Evolutionary conservation across 331 rosid species (phyloP), one percentile per base, ranked within the genome.

Genomic region (Rosa hybrid): DNA sequence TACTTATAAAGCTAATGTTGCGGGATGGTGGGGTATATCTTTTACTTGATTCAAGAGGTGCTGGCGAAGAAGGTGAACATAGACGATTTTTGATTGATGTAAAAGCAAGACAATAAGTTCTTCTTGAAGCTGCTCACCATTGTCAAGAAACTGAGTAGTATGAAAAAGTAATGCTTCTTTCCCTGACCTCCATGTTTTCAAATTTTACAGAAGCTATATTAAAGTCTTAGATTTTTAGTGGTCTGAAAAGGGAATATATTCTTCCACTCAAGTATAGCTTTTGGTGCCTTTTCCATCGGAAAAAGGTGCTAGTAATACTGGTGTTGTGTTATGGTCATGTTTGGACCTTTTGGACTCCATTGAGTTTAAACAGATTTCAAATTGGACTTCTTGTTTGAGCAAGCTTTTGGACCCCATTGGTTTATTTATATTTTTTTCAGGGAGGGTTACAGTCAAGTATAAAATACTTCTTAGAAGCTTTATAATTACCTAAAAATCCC

Each of bases 31-130:
- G 99, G 69, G 86, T 90, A 77, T 89, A 90, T 84, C 94, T 95
- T 68, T 82, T 95, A 80, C 97, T 95, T 85, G 99, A 98, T 79
- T 81, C 96, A 77, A 90, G 99, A 79, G 98, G 97, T 78, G 77
- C 93, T 12, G 99, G 98, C 72, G 99, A 93, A 89, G 99, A 91
- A 90, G 98, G 99, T 83, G 92, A 95, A 83, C 84, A 93, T 78
- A 87, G 89, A 46, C 90, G 96, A 75, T 95, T 93, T 88, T 84
- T 95, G 81, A 79, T 85, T 76, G 99, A 95, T 82, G 77, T 77
- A 34, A 89, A 91, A 60, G 80, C 91, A 72, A 93, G 99, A 84
- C 91, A 89, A 75, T 98, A 93, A 48, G 93, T 93, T 87, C 78
- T 95, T 84, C 87, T 89, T 80, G 99, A 93, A 88, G 96, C 97